Evolutionary conservation across 2,329 filamentous ascomycete species (phyloP), one percentile per base, ranked within the genome.

Genomic region (Penicillium brasilianum): DNA sequence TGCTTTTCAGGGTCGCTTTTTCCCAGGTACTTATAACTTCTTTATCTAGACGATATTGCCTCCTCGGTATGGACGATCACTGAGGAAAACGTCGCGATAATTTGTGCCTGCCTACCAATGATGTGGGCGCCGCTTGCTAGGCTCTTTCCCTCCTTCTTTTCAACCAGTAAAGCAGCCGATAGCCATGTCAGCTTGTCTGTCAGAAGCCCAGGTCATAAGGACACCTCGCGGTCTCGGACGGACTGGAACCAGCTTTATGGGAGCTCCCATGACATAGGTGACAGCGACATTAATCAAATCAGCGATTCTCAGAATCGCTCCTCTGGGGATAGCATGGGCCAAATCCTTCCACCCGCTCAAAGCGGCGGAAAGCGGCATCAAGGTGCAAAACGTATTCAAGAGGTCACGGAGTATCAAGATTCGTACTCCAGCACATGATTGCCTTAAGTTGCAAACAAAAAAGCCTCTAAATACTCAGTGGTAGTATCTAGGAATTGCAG

Each of bases 31-130:
- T 37, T 22, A 22, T 10, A 3, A 0, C 10, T 4, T 37, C 6
- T 32, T 18, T 9, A 8, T 16, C 4, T 16, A 52, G 49, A 37
- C 34, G 55, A 57, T 16, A 32, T 57, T 4, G 22, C 55, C 36
- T 57, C 55, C 16, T 57, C 55, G 1, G 44, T 57, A 20, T 57
- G 55, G 55, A 57, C 55, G 6, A 52, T 57, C 20, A 50, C 37
- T 18, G 55, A 57, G 37, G 55, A 52, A 32, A 57, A 57, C 14
- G 30, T 57, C 28, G 55, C 55, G 25, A 57, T 57, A 22, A 57
- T 57, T 34, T 57, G 55, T 25, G 55, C 55, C 18, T 57, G 55
- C 14, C 46, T 57, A 25, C 55, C 55, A 18, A 57, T 57, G 55
- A 57, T 52, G 46, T 57, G 55, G 55, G 44, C 34, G 30, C 55